Evolutionary conservation across 2,329 filamentous ascomycete genomes (phyloP).

Genomic region (Botrytis elliptica): DNA sequence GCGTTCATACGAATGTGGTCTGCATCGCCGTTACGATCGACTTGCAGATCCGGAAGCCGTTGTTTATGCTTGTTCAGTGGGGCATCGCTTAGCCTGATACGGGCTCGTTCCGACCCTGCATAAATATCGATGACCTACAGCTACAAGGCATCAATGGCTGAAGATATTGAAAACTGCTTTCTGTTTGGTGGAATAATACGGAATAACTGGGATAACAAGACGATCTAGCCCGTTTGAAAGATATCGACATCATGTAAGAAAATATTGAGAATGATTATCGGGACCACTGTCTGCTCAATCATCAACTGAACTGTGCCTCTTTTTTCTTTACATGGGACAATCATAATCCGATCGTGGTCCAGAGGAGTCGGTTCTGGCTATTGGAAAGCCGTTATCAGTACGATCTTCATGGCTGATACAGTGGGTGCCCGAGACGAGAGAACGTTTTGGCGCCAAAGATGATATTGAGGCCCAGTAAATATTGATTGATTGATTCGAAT

Average conservation of each 20-base stretch:
- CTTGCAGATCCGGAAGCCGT: background rate
- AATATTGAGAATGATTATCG: background rate
- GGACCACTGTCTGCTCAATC: background rate
- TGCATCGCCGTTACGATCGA: slow-evolving; percentile 1
- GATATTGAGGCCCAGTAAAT: background rate
- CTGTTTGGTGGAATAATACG: slow-evolving; percentile 1
- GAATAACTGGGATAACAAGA: background rate
- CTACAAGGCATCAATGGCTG: background rate
- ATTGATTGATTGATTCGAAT: background rate
- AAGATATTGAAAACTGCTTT: background rate
- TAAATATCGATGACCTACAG: background rate
- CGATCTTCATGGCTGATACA: background rate
- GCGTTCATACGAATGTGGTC: background rate
- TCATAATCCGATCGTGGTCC: background rate
- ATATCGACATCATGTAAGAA: background rate
- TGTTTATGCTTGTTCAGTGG: background rate
- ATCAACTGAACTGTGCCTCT: background rate
- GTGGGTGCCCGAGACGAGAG: background rate
- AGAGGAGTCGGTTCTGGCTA: background rate
- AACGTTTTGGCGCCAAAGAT: background rate
- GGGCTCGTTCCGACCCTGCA: background rate
- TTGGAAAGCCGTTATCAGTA: background rate
- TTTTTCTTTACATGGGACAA: background rate
- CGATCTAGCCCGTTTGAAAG: background rate
- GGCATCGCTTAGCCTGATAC: background rate